Base-by-base conservation (phyloP, 192 early-diverging fungal species). In the Coemansia sp. region DNA sequence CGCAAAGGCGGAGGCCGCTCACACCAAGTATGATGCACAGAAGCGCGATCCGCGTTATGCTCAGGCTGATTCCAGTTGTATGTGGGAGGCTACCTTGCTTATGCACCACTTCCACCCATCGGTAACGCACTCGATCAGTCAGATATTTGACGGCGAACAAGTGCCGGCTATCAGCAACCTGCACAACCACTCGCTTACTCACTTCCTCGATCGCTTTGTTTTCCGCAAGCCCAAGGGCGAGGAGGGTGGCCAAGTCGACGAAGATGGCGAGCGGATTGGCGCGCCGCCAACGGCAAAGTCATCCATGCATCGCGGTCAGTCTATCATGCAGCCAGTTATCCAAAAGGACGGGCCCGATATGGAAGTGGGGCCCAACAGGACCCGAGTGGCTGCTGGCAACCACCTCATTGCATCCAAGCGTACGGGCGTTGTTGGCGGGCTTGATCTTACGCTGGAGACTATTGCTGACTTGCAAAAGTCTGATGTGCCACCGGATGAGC, bases 141-240 rank as follows among this genome's bases (percentile, higher is more conserved):
- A 87, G 39, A 79, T 97, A 21, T 77, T 94, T 40, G 81, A 86
- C 16, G 85, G 89, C 16, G 73, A 88, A 67, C 82, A 85, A 26
- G 94, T 95, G 40, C 43, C 75, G 18, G 71, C 85, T 3, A 86
- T 88, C 37, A 77, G 16, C 65, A 93, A 95, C 60, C 85, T 98
- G 58, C 91, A 93, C 70, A 91, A 90, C 70, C 94, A 95, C 77
- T 94, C 94, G 11, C 79, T 97, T 42, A 81, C 89, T 51, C 93
- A 95, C 66, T 98, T 98, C 85, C 86, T 98, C 50, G 95, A 98
- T 68, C 86, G 91, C 39, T 97, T 98, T 86, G 92, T 97, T 24
- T 96, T 89, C 83, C 93, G 94, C 77, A 94, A 94, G 84, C 91
- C 96, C 42, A 96, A 95, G 81, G 61, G 67, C n/a, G 48, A 80